Evolutionary conservation across 306 rosid species (phyloP).

Genomic region (Pueraria montana): DNA sequence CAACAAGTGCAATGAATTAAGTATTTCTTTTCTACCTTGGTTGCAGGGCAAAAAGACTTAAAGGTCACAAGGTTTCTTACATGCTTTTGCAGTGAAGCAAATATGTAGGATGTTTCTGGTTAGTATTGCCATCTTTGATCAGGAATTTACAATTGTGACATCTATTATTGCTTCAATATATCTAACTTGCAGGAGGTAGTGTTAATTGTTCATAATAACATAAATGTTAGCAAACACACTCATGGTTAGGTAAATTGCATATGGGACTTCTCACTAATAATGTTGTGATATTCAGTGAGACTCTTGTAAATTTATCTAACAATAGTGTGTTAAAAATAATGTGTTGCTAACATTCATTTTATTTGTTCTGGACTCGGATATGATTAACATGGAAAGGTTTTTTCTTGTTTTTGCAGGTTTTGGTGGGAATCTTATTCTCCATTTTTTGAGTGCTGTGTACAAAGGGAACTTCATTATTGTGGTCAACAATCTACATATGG

Average conservation of each 20-base stretch:
- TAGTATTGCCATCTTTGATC: neutral
- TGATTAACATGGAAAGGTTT: neutral
- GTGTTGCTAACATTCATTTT: neutral
- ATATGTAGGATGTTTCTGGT: conserved; percentile 10
- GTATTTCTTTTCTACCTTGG: conserved; percentile 11
- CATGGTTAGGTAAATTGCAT: neutral
- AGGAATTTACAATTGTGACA: conserved; percentile 2
- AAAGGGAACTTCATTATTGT: neutral
- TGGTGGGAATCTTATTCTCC: neutral
- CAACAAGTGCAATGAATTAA: neutral
- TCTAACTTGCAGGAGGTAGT: neutral
- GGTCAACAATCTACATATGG: neutral
- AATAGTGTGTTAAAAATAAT: neutral
- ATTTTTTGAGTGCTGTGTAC: neutral
- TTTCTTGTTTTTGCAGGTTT: neutral
- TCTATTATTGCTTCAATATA: neutral
- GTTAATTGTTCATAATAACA: neutral
- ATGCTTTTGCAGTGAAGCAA: conserved; percentile 9
- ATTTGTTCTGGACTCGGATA: neutral
- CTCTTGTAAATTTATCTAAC: neutral
- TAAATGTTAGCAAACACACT: neutral
- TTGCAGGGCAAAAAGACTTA: conserved; percentile 53
- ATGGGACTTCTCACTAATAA: neutral
- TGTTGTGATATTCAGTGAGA: neutral
- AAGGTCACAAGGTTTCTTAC: neutral